Percentiles rank a stretch among this genome's conserved stretches.
These are phyloP conservation scores for Novymonas esmeraldas DNA, from an alignment of 208 protist species.

Conservation along the genomic window DNA sequence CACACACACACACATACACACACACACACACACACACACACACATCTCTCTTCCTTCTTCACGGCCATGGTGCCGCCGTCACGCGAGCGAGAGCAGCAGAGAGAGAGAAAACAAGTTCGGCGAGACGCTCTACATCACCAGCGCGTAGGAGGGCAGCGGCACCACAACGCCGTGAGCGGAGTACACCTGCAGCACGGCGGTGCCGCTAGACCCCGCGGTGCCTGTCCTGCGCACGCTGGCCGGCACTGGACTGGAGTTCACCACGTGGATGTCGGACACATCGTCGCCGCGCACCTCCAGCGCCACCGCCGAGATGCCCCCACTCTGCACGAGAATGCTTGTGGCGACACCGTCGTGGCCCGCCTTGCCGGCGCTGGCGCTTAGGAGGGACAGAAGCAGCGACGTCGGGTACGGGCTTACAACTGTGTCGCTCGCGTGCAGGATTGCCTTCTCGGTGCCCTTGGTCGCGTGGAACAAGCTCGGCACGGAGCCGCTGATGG, in stretches of 20 bases:
- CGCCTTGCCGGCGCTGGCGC: neutral
- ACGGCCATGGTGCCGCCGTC: too few species aligned
- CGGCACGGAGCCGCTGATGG: conserved; percentile 15
- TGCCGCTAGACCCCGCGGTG: conserved; percentile 13
- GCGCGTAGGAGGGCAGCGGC: conserved; percentile 22
- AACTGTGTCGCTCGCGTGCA: conserved; percentile 1
- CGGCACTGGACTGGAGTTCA: neutral
- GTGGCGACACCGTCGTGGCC: neutral
- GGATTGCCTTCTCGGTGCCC: conserved; percentile 3
- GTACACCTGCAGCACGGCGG: conserved; percentile 16
- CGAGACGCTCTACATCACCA: conserved; percentile 17
- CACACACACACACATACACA: neutral
- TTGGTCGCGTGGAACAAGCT: conserved; percentile 14
- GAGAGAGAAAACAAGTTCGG: neutral
- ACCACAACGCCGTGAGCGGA: conserved; percentile 21
- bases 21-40: neutral
- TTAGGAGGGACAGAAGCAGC: conserved; percentile 13
- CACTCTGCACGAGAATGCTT: conserved; percentile 28
- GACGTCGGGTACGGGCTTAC: conserved; percentile 24
- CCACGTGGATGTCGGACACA: neutral
- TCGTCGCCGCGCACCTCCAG: conserved; percentile 13
- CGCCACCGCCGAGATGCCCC: neutral
- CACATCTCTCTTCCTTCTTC: neutral
- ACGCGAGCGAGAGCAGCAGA: too few species aligned
- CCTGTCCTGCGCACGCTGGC: neutral